Conservation (phyloP, 1,284 basidiomycete species). For the Kwoniella shivajii region DNA sequence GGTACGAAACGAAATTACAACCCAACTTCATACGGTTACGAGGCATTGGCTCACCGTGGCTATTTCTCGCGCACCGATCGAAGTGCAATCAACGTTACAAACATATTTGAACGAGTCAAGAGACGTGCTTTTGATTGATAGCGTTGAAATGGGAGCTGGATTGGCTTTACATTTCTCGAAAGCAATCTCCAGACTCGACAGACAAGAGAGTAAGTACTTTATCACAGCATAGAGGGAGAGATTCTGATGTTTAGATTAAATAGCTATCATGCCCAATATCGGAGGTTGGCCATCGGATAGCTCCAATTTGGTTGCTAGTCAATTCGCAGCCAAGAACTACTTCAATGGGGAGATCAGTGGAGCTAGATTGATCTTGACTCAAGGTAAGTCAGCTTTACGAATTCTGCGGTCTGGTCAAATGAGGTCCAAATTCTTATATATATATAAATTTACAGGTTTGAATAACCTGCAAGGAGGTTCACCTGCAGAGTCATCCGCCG, state of each 20-base stretch:
- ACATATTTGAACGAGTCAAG: conserved; percentile 76
- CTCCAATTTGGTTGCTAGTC: conserved; percentile 73
- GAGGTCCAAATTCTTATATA: conserved; percentile 31
- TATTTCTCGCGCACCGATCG: conserved; percentile 83
- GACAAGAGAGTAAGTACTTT: conserved; percentile 66
- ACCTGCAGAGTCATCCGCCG: conserved; percentile 61
- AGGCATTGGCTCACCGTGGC: conserved; percentile 83
- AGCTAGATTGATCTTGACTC: conserved; percentile 63
- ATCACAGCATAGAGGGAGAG: not conserved
- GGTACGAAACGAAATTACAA: conserved; percentile 80
- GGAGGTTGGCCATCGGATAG: conserved; percentile 63
- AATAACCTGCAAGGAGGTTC: conserved; percentile 66
- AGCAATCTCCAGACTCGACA: conserved; percentile 73
- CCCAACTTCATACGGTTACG: conserved; percentile 71
- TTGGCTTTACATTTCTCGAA: conserved; percentile 82
- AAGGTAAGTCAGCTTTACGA: conserved; percentile 31
- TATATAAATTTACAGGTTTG: conserved; percentile 37
- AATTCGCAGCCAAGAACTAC: conserved; percentile 81
- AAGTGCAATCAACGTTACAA: conserved; percentile 87
- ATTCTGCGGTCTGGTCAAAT: not conserved
- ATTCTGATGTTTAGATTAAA: too few species aligned
- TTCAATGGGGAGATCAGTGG: conserved; percentile 84
- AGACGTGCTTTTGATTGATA: conserved; percentile 66
- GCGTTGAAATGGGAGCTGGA: conserved; percentile 85
- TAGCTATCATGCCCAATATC: conserved; percentile 51